A percentile compares a stretch with the other conserved stretches of the same genome.
phyloP scores from a whole-genome alignment of 1,284 basidiomycete genomes.

The Pisolithus thermaeus region DNA sequence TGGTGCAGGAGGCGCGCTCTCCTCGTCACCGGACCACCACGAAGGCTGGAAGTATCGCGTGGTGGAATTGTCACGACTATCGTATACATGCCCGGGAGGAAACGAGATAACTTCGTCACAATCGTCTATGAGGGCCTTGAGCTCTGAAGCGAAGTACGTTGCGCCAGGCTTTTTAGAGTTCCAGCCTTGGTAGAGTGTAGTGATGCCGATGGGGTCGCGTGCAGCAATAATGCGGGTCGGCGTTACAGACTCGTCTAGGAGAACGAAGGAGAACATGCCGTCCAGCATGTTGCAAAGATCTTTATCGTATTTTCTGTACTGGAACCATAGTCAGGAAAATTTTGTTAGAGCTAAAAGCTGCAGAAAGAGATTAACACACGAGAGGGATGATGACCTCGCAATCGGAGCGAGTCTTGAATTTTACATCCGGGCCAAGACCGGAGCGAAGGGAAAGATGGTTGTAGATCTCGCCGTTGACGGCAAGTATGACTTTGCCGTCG shows the following conservation, averaged over 20 bases:
- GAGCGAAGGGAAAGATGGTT: conserved; percentile 88
- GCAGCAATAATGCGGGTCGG: conserved; percentile 93
- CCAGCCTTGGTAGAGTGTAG: conserved; percentile 97
- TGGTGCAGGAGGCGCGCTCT: conserved; percentile 54
- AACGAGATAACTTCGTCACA: conserved; percentile 95
- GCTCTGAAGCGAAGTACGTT: conserved; percentile 92
- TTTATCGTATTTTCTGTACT: conserved; percentile 85
- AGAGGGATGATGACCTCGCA: conserved; percentile 96
- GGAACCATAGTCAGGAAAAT: conserved; percentile 6
- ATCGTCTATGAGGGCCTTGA: conserved; percentile 89
- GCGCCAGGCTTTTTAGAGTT: conserved; percentile 80
- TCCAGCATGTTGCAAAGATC: conserved; percentile 80
- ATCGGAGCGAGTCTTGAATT: conserved; percentile 97
- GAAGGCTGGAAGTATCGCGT: conserved; percentile 80
- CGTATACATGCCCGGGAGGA: conserved; percentile 95
- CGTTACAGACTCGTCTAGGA: conserved; percentile 88
- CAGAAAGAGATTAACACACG: conserved; percentile 39
- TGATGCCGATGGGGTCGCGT: conserved; percentile 97
- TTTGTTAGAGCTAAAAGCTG: not conserved
- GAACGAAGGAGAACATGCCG: conserved; percentile 98
- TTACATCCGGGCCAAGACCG: conserved; percentile 55
- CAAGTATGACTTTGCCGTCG: conserved; percentile 81
- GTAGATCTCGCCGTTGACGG: conserved; percentile 99
- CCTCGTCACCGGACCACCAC: conserved; percentile 77
- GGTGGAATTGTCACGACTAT: conserved; percentile 73